Evolutionary conservation across 768 basidiomycete species (phyloP).

Genomic region (Cyclocybe aegerita): DNA sequence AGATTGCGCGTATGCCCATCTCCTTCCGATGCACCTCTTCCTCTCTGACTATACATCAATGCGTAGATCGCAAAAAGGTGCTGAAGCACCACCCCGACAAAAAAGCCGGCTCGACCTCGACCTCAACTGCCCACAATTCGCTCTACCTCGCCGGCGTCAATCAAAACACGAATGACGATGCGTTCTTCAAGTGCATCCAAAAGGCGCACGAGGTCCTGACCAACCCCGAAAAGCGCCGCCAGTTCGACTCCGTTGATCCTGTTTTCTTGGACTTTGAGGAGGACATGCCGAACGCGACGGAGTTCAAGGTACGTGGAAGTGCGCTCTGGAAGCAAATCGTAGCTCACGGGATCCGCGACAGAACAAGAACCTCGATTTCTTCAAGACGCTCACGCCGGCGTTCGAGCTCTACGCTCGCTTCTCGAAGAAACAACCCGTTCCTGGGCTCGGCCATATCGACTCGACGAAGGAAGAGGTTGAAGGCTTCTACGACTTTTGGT

Average conservation of each 20-base stretch:
- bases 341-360: slow-evolving; percentile 15
- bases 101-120: slow-evolving; percentile 50
- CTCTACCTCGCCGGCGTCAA: slow-evolving; percentile 52
- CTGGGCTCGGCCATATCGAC: slow-evolving; percentile 68
- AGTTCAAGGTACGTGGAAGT: slow-evolving; percentile 49
- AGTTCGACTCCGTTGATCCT: slow-evolving; percentile 97
- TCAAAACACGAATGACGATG: slow-evolving; percentile 91
- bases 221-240: slow-evolving; percentile 82
- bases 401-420: slow-evolving; percentile 94
- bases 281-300: slow-evolving; percentile 66
- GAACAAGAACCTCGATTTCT: slow-evolving; percentile 63
- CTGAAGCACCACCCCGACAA: slow-evolving; percentile 98
- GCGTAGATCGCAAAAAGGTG: slow-evolving; percentile 96
- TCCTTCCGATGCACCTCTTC: slow-evolving; percentile 32
- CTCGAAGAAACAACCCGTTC: slow-evolving; percentile 83
- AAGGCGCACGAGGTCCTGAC: slow-evolving; percentile 96
- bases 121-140: slow-evolving; percentile 26
- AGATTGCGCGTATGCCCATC: slow-evolving; percentile 80
- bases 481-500: slow-evolving; percentile 98
- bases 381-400: slow-evolving; percentile 72
- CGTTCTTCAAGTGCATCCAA: slow-evolving; percentile 99
- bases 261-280: slow-evolving; percentile 69
- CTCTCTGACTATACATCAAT: background rate
- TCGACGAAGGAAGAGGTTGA: slow-evolving; percentile 83
- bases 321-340: background rate